Percentiles rank a stretch among this genome's conserved stretches.
Evolutionary conservation across 306 rosid species (phyloP).

Genomic region (Vigna reflexopilosa): DNA sequence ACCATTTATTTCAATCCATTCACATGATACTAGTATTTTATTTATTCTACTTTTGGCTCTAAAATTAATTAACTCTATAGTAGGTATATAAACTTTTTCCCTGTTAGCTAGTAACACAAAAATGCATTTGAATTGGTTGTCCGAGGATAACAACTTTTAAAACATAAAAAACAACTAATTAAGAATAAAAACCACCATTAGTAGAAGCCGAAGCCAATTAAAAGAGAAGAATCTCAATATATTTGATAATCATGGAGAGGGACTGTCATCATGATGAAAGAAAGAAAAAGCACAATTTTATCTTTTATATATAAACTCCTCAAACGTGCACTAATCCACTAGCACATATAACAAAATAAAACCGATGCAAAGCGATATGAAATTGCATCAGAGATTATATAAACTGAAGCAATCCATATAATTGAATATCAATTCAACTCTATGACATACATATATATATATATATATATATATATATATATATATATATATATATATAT

Average conservation of each 20-base stretch:
- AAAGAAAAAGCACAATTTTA: not conserved
- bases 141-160: no score
- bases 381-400: slow-evolving; percentile 15
- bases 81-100: no score
- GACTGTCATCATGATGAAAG: slow-evolving; percentile 2
- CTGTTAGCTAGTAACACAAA: no score
- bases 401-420: not conserved
- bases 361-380: not conserved
- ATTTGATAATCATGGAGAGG: slow-evolving; percentile 35
- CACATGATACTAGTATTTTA: no score
- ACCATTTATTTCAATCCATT: no score
- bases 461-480: no score
- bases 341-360: not conserved
- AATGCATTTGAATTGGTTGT: no score
- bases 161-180: no score
- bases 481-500: no score
- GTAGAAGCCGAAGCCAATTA: slow-evolving; percentile 14
- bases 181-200: slow-evolving; percentile 31
- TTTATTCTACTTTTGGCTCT: no score
- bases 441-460: no score
- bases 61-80: no score
- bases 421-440: not conserved
- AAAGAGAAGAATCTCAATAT: slow-evolving; percentile 30
- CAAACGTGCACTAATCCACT: not conserved
- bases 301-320: not conserved